Percentiles rank a stretch among this genome's conserved stretches.
Evolutionary conservation across 371 early-diverging fungal species (phyloP).

Genomic region (Mortierella polycephala): DNA sequence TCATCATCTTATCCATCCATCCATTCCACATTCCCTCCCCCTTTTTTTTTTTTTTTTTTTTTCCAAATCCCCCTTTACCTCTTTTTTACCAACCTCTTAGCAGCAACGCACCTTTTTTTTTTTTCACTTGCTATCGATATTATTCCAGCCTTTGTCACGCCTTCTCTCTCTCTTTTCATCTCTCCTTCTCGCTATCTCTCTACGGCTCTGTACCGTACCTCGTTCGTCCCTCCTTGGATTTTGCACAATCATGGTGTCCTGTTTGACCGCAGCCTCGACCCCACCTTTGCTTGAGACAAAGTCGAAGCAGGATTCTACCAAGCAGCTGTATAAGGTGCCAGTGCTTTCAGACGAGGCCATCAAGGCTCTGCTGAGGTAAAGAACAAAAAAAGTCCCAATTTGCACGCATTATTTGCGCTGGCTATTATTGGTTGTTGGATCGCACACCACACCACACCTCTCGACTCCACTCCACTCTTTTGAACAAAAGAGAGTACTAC

Average conservation of each 20-base stretch:
- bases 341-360: constrained; percentile 54
- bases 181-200: neutral
- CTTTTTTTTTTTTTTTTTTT: neutral
- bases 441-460: no score
- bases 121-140: no score
- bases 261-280: constrained; percentile 41
- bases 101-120: no score
- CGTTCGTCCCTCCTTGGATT: constrained; percentile 6
- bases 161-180: neutral
- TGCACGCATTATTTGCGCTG: neutral
- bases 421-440: constrained; percentile 30
- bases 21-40: constrained; percentile 1
- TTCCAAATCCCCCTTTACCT: neutral
- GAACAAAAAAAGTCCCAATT: no score
- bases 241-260: constrained; percentile 38
- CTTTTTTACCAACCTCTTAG: no score
- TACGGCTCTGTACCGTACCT: constrained; percentile 1
- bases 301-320: constrained; percentile 33
- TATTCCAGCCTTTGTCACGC: neutral
- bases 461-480: constrained; percentile 3
- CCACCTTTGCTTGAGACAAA: constrained; percentile 30
- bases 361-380: constrained; percentile 54
- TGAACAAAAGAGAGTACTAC: neutral
- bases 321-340: constrained; percentile 33
- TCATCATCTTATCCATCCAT: constrained; percentile 2